Evolutionary conservation across 805 yeast genomes (phyloP), one percentile per base, ranked within the genome.

Genomic region (Saccharomyces jurei): DNA sequence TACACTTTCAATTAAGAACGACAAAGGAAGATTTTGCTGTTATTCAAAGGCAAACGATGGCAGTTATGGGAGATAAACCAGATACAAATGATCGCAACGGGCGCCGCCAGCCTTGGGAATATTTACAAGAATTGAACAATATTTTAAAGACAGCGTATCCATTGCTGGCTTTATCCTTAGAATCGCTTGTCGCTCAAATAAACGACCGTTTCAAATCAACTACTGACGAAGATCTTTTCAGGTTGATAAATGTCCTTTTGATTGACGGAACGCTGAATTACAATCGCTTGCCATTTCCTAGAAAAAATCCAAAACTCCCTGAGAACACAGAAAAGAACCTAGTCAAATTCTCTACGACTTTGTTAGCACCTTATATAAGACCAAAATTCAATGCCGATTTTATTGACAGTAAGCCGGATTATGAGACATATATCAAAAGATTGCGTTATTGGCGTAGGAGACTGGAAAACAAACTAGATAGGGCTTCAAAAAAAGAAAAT

Each of bases 111-210:
- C 95, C 98, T 10, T 89, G 96, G 95, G 96, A 89, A 62, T 84
- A 92, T 64, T 91, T 91, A 47, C 86, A 83, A 53, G 98, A 92
- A 64, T 86, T 94, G 54, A 89, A 90, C 87, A 94, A 95, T 25
- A 91, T 94, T 53, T 75, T 95, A 68, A 94, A 94, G 68, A 95
- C 99, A 0, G 97, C 98, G 0, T 94, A 91, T 69, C 99, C 99
- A 1, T 74, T 94, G 52, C 74, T 94, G 58, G 96, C 99, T 0
- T 78, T 94, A 48, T 89, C 97, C 0, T 77, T 95, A 59, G 99
- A 94, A 70, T 89, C 98, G 0, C 74, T 95, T 53, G 97, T 94
- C 29, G 98, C 95, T 64, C 99, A 95, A 74, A 89, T 94, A 53
- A 86, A 85, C 64, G 96, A 90, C 67, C 77, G 97, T 53, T 92